Percentiles rank a stretch among this genome's conserved stretches.
Conservation (phyloP, 371 early-diverging fungal genomes). For the Fennellomyces sp. region DNA sequence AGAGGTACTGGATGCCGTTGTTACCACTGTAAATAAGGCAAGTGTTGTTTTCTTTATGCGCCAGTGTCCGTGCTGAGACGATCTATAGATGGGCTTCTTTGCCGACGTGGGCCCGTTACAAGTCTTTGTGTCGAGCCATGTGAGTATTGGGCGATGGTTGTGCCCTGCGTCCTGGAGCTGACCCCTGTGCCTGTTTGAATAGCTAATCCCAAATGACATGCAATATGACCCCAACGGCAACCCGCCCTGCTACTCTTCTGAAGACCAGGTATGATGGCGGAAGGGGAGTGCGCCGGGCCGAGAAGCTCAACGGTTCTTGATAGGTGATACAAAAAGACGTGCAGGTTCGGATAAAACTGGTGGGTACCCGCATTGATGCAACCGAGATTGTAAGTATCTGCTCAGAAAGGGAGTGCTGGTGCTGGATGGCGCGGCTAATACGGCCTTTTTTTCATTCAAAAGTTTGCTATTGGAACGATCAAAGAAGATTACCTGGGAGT, state of each 20-base stretch:
- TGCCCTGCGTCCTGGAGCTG: not conserved
- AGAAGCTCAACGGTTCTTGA: no score
- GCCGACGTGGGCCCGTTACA: constrained; percentile 96
- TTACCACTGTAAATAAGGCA: constrained; percentile 94
- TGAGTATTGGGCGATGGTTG: constrained; percentile 56
- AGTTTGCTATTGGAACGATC: constrained; percentile 94
- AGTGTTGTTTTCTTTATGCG: not conserved
- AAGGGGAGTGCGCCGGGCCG: no score
- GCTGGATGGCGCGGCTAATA: no score
- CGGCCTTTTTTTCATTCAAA: constrained; percentile 7
- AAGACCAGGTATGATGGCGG: constrained; percentile 79
- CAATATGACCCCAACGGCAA: constrained; percentile 87
- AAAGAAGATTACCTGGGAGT: constrained; percentile 95
- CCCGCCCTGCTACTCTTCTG: constrained; percentile 85
- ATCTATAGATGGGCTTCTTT: constrained; percentile 91
- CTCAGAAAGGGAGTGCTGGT: not conserved
- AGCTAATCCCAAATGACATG: constrained; percentile 90
- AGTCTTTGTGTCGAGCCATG: constrained; percentile 94
- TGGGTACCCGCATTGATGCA: constrained; percentile 94
- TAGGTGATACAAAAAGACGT: constrained; percentile 88
- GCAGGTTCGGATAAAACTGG: constrained; percentile 90
- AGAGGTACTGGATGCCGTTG: constrained; percentile 96
- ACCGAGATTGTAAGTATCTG: constrained; percentile 83
- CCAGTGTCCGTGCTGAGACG: not conserved
- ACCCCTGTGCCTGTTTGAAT: no score